Conservation (phyloP, 140 eudicot genomes). For the Ambrosia hybrid region DNA sequence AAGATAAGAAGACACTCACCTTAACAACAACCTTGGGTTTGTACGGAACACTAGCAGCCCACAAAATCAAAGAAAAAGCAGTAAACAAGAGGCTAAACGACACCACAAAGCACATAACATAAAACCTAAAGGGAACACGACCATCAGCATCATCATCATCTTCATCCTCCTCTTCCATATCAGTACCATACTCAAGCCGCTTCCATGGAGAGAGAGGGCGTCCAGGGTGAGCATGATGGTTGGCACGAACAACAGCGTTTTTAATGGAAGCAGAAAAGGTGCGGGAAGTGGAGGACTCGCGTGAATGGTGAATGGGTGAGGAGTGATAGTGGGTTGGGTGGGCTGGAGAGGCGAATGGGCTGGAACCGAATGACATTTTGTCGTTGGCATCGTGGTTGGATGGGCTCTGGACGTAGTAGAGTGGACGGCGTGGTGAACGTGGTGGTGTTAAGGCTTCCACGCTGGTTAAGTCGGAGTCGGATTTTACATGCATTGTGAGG, state of each 20-base stretch:
- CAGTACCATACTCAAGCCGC: slow-evolving; percentile 44
- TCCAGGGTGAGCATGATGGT: slow-evolving; percentile 21
- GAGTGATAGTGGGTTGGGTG: slow-evolving; percentile 78
- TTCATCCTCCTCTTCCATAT: slow-evolving; percentile 36
- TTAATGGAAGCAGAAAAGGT: slow-evolving; percentile 67
- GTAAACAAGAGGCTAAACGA: slow-evolving; percentile 58
- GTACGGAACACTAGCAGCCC: slow-evolving; percentile 82
- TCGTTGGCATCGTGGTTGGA: slow-evolving; percentile 65
- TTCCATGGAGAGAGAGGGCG: slow-evolving; percentile 49
- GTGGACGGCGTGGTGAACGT: slow-evolving; percentile 64
- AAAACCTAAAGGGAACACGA: slow-evolving; percentile 49
- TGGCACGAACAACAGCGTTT: slow-evolving; percentile 25
- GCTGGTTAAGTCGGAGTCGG: slow-evolving; percentile 87
- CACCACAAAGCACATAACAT: slow-evolving; percentile 56
- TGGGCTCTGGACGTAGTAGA: slow-evolving; percentile 93
- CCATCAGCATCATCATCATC: slow-evolving; percentile 25
- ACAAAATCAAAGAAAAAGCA: slow-evolving; percentile 63
- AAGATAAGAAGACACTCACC: slow-evolving; percentile 30
- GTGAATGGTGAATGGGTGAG: slow-evolving; percentile 88
- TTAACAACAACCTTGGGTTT: slow-evolving; percentile 64
- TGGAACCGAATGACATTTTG: slow-evolving; percentile 77
- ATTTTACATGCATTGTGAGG: slow-evolving; percentile 65
- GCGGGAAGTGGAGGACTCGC: slow-evolving; percentile 80
- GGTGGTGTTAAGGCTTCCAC: slow-evolving; percentile 79
- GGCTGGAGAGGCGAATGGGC: slow-evolving; percentile 76